A percentile compares a stretch with the other conserved stretches of the same genome.
These are phyloP conservation scores for Coemansia sp. DNA, from an alignment of 192 early-diverging fungal genomes.

Conservation along the genomic window DNA sequence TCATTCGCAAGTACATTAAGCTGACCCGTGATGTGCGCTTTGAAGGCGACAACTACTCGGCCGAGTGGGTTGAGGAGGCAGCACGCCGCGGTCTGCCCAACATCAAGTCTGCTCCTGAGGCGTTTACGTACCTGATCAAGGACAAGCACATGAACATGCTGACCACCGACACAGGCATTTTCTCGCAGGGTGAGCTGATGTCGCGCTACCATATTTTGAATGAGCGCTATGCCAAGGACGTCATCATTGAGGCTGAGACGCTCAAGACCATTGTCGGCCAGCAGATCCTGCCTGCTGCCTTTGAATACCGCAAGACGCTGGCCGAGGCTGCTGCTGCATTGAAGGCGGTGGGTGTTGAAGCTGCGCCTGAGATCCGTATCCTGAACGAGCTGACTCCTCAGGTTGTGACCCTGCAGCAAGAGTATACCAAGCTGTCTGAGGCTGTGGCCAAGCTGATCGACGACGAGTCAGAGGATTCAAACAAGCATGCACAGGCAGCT, in stretches of 20 bases:
- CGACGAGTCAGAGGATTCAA: conserved; percentile 55
- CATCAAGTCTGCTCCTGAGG: conserved; percentile 87
- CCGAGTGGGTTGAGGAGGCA: conserved; percentile 90
- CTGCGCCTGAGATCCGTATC: conserved; percentile 68
- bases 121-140: conserved; percentile 80
- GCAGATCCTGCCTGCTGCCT: conserved; percentile 85
- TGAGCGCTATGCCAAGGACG: conserved; percentile 98
- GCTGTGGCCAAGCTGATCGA: conserved; percentile 58
- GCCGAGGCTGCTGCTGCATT: conserved; percentile 78
- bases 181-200: conserved; percentile 81
- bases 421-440: conserved; percentile 58
- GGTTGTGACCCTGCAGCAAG: conserved; percentile 59
- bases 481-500: conserved; percentile 68
- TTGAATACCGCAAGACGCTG: conserved; percentile 84
- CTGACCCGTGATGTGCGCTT: conserved; percentile 78
- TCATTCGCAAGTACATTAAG: conserved; percentile 82
- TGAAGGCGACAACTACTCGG: conserved; percentile 98
- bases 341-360: conserved; percentile 59
- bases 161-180: conserved; percentile 73
- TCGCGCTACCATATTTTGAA: conserved; percentile 95
- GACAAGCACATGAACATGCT: conserved; percentile 74
- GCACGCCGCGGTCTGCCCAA: conserved; percentile 94
- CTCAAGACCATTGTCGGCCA: conserved; percentile 77
- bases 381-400: conserved; percentile 68
- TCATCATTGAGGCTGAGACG: conserved; percentile 90